Percentiles rank a stretch among this genome's conserved stretches.
phyloP scores from a whole-genome alignment of 1,284 basidiomycete species.

The Cutaneotrichosporon cutaneum region DNA sequence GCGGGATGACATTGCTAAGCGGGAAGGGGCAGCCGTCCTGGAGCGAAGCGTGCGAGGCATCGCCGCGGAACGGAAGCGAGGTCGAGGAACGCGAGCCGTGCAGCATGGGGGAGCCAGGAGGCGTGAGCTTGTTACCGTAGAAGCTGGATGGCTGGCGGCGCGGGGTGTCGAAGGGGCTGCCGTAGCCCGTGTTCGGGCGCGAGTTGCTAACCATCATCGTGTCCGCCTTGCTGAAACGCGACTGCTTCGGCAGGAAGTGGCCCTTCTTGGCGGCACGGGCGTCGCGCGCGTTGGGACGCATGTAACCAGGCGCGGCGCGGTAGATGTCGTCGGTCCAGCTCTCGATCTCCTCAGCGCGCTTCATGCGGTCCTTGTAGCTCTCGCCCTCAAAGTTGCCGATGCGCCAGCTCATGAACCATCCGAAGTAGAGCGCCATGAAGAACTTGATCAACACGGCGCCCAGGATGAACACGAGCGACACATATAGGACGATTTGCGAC shows the following conservation, averaged over 20 bases:
- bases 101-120: slow-evolving; percentile 72
- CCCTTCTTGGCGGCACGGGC: slow-evolving; percentile 57
- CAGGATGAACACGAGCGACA: slow-evolving; percentile 95
- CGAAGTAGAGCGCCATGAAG: slow-evolving; percentile 92
- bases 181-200: slow-evolving; percentile 72
- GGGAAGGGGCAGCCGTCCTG: slow-evolving; percentile 78
- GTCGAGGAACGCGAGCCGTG: slow-evolving; percentile 78
- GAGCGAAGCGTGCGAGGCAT: slow-evolving; percentile 44
- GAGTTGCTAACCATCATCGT: slow-evolving; percentile 62
- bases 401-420: slow-evolving; percentile 95
- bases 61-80: slow-evolving; percentile 60
- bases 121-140: slow-evolving; percentile 47
- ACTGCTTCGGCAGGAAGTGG: slow-evolving; percentile 73
- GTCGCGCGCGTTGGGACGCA: slow-evolving; percentile 78
- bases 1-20: slow-evolving; percentile 77
- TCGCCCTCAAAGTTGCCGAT: slow-evolving; percentile 91
- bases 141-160: slow-evolving; percentile 43
- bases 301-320: slow-evolving; percentile 83
- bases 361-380: slow-evolving; percentile 91
- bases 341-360: slow-evolving; percentile 86
- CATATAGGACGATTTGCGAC: slow-evolving; percentile 87
- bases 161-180: slow-evolving; percentile 44
- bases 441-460: slow-evolving; percentile 96
- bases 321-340: slow-evolving; percentile 97
- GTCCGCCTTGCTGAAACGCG: slow-evolving; percentile 78